Conservation (phyloP, 164 flowering plant genomes). For the Umbilicus rupestris region DNA sequence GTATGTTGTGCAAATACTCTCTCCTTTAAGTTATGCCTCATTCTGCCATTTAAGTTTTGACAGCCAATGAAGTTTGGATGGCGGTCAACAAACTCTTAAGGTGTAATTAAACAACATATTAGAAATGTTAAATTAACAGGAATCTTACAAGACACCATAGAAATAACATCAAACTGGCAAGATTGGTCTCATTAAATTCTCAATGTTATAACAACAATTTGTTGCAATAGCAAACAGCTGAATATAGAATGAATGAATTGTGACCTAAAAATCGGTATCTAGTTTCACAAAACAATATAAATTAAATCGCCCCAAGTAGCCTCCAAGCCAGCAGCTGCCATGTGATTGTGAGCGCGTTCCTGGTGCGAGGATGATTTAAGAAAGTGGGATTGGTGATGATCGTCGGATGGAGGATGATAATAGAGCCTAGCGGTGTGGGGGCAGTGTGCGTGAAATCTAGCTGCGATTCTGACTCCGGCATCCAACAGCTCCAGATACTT, state of each 20-base stretch:
- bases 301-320: neutral
- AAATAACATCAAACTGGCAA: neutral
- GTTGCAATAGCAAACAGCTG: neutral
- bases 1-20: neutral
- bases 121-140: neutral
- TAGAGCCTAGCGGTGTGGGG: slow-evolving; percentile 6
- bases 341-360: neutral
- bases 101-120: neutral
- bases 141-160: neutral
- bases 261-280: neutral
- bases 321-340: neutral
- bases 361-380: neutral
- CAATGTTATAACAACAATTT: neutral
- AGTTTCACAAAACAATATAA: neutral
- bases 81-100: neutral
- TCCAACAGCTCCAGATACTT: slow-evolving; percentile 9
- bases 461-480: slow-evolving; percentile 9
- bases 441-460: slow-evolving; percentile 9
- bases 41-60: neutral
- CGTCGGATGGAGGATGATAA: slow-evolving; percentile 8
- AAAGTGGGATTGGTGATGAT: slow-evolving; percentile 2
- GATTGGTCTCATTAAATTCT: neutral
- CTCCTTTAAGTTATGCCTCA: neutral
- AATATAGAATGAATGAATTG: neutral
- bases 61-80: neutral